Base-by-base conservation (phyloP, 2,329 filamentous ascomycete species). In the Aspergillus persii region DNA sequence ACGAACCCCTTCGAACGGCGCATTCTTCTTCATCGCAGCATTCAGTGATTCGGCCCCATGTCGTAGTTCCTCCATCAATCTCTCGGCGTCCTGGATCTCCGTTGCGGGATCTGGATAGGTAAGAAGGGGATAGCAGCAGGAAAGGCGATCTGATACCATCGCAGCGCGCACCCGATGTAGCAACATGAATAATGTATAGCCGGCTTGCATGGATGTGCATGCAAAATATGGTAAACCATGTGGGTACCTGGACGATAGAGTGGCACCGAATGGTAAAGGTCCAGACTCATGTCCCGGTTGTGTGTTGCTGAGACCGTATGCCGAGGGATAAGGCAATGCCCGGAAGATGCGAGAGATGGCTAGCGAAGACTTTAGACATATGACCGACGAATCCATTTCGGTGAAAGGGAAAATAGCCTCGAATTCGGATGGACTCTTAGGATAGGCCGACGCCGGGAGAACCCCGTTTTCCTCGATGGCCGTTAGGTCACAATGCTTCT, bases 401-500 rank as follows among this genome's bases (percentile, higher is more conserved):
- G 63, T 67, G 53, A 70, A 70, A 1, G 69, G 68, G 15, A 70
- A 69, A 8, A 44, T 51, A 1, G 53, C 44, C 15, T 63, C 51
- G 3, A 60, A 11, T 31, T 53, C 41, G 8, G 58, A 30, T 5
- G 49, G 36, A 7, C 36, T 41, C 36, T 50, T 27, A 50, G 56
- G 5, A 55, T 57, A 8, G 41, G 57, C 5, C 26, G 33, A 12
- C 46, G 36, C 2, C 53, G 54, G 4, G 61, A 57, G 7, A 30
- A 18, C 26, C 5, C 18, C 12, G 23, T 59, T 53, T 23, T 55
- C 39, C 8, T 63, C 44, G 23, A 33, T 60, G 39, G 72, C 64
- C 31, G 72, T 72, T 12, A 80, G 68, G 57, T 80, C 78, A 62
- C 77, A 80, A 56, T 80, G 77, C 44, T 72, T 74, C 57, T 78